A percentile compares a stretch with the other conserved stretches of the same genome.
phyloP scores from a whole-genome alignment of 345 rosid genomes.

The Lepidium aucheri region DNA sequence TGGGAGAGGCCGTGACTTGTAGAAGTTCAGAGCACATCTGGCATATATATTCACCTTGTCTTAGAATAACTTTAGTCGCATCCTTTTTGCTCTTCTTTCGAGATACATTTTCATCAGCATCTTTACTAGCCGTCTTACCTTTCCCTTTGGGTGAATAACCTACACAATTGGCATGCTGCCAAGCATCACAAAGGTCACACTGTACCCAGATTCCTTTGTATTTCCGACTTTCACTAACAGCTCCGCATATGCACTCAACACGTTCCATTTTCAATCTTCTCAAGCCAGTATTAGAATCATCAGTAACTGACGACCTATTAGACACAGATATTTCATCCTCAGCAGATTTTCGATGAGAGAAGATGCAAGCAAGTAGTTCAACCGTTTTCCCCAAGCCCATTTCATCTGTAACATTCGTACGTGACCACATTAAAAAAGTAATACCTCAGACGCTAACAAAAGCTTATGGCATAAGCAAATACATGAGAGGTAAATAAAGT shows the following conservation, averaged over 20 bases:
- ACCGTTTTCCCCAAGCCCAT: conserved; percentile 99
- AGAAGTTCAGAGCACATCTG: conserved; percentile 70
- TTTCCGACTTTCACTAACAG: conserved; percentile 75
- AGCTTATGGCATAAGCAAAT: not conserved
- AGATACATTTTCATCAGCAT: conserved; percentile 8
- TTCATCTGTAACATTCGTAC: conserved; percentile 57
- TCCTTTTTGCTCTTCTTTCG: conserved; percentile 48
- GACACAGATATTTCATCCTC: conserved; percentile 30
- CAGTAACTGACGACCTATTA: conserved; percentile 24
- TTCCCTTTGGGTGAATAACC: conserved; percentile 81
- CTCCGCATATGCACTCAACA: conserved; percentile 92
- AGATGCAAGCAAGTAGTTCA: conserved; percentile 87
- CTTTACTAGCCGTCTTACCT: conserved; percentile 28
- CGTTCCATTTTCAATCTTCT: conserved; percentile 78
- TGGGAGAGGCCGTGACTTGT: conserved; percentile 65
- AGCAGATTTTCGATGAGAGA: conserved; percentile 54
- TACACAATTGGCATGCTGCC: conserved; percentile 99
- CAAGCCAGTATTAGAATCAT: conserved; percentile 33
- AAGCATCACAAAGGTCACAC: conserved; percentile 95
- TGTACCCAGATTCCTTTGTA: conserved; percentile 93
- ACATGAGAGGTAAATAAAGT: not conserved
- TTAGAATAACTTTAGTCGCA: conserved; percentile 37
- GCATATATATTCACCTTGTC: conserved; percentile 77
- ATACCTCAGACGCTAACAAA: not conserved
- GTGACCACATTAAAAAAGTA: conserved; percentile 17